Base-by-base conservation (phyloP, 2,329 filamentous ascomycete species). In the Thielaviopsis musarum region DNA sequence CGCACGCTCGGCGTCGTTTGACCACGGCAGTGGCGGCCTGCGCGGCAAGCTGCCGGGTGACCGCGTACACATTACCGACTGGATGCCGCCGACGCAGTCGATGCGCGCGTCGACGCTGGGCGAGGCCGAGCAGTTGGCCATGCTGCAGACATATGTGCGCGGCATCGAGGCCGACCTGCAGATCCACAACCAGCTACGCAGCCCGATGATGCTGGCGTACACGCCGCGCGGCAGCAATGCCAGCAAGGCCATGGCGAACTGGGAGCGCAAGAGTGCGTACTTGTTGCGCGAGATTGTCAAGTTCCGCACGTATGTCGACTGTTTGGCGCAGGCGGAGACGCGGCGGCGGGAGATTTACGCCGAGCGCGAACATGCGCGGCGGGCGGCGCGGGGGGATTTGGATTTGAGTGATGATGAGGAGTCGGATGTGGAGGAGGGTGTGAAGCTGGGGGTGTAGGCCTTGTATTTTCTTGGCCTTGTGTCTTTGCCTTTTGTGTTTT, bases 261-360 rank as follows among this genome's bases (percentile, higher is more conserved):
- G 93, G 91, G 91, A 98, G 75, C 84, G 87, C 67, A 97, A 97
- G 74, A 94, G 88, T 59, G 85, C 88, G 30, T 95, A 97, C 69
- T 74, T 98, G 49, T 77, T 97, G 13, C 79, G 88, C 41, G 93
- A 98, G 73, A 96, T 94, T 69, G 90, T 97, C 70, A 97, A 97
- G 71, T 97, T 95, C 73, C 79, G 86, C 62, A 97, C 91, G 0
- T 98, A 97, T 67, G 91, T 96, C 65, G 93, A 97, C 69, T 84
- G 83, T 38, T 74, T 98, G 56, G 77, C 83, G 61, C 80, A 81
- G 45, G 91, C 91, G 0, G 81, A 87, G 65, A 72, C 69, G 34
- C 77, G 82, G 59, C 90, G 87, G 68, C 77, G 80, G 53, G 84
- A 84, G 67, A 84, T 96, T 51, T 86, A 89, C 64, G 69, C 70